phyloP scores from a whole-genome alignment of 352 stramenopile species.

The Phytophthora chlamydospora region DNA sequence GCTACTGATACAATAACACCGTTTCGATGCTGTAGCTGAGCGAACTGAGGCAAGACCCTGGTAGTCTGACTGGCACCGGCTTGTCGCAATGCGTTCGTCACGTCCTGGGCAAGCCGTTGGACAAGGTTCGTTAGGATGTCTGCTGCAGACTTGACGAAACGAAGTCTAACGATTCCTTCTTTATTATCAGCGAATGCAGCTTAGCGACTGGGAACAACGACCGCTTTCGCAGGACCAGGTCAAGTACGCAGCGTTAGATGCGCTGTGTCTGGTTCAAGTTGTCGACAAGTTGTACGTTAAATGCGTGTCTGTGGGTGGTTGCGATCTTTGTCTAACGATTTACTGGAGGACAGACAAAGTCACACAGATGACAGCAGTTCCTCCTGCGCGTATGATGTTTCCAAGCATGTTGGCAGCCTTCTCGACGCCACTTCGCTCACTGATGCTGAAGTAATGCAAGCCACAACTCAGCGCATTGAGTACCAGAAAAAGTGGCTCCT shows the following conservation, averaged over 20 bases:
- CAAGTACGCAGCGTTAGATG: constrained; percentile 37
- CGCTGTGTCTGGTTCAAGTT: constrained; percentile 36
- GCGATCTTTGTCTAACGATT: constrained; percentile 3
- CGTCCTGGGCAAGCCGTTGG: constrained; percentile 61
- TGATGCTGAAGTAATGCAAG: constrained; percentile 9
- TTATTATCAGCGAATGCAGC: constrained; percentile 36
- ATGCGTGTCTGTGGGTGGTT: not conserved
- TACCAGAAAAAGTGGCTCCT: constrained; percentile 24
- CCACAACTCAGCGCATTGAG: constrained; percentile 4
- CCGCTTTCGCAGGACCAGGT: constrained; percentile 33
- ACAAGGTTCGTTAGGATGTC: constrained; percentile 49
- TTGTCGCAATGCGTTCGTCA: constrained; percentile 46
- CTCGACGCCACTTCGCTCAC: constrained; percentile 1
- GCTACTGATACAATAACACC: not conserved
- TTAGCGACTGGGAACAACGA: constrained; percentile 39
- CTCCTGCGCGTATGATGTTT: constrained; percentile 8
- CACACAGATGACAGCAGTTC: not conserved
- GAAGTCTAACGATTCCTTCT: constrained; percentile 2
- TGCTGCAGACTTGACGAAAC: not conserved
- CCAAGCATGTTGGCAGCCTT: constrained; percentile 11
- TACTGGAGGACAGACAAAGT: constrained; percentile 1
- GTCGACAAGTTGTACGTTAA: constrained; percentile 19
- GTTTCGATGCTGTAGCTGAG: constrained; percentile 34
- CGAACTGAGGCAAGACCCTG: constrained; percentile 27
- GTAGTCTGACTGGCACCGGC: constrained; percentile 37